Conservation (phyloP, 139 green algal genomes). For the Micractinium conductrix region DNA sequence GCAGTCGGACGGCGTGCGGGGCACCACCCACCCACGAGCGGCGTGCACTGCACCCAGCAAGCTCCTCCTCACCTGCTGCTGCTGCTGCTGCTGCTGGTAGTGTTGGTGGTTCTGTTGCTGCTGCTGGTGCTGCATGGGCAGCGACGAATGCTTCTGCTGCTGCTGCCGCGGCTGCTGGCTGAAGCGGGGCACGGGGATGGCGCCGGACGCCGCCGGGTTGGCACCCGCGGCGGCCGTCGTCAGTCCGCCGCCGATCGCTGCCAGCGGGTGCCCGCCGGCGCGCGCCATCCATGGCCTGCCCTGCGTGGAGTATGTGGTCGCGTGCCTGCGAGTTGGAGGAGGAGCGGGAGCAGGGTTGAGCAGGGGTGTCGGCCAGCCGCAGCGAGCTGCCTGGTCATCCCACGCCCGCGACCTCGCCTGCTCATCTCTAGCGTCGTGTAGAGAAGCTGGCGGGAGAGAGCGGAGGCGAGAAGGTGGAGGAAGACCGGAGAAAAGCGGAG, state of each 20-base stretch:
- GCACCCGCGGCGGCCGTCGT: background rate
- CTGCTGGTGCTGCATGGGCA: too few species aligned
- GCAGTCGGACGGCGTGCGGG: too few species aligned
- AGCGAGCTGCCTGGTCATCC: too few species aligned
- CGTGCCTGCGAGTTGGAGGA: background rate
- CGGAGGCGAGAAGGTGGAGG: background rate
- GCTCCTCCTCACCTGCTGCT: too few species aligned
- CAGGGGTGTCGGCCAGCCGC: too few species aligned
- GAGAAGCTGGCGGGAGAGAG: too few species aligned
- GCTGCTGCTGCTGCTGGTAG: constrained; percentile 9
- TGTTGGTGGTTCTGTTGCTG: background rate
- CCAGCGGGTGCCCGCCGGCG: background rate
- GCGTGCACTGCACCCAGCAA: too few species aligned
- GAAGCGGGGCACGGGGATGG: background rate
- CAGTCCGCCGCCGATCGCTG: background rate
- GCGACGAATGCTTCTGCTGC: background rate
- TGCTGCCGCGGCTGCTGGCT: background rate
- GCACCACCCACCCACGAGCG: too few species aligned
- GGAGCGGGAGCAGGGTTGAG: background rate
- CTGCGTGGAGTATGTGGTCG: too few species aligned
- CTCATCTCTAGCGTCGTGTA: too few species aligned
- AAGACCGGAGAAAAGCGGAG: too few species aligned
- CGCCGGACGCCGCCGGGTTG: background rate
- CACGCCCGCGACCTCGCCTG: background rate
- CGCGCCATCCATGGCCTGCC: background rate